phyloP scores from a whole-genome alignment of 192 early-diverging fungal genomes.

The Geranomyces variabilis region DNA sequence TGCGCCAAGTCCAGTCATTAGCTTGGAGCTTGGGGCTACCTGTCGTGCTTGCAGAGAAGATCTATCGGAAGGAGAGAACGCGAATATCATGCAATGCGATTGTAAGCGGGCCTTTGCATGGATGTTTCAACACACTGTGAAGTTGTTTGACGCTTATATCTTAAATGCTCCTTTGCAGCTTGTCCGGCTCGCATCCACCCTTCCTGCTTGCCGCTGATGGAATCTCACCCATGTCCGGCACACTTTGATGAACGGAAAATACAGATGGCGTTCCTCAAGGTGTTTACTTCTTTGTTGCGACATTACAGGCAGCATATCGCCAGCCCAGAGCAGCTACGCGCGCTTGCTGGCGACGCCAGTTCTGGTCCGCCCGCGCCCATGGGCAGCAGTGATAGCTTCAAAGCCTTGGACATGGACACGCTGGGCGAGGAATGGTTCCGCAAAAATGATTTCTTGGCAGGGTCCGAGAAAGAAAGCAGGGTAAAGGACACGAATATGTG shows the following conservation, averaged over 20 bases:
- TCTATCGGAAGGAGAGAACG: constrained; percentile 13
- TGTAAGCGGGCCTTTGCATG: too few species aligned
- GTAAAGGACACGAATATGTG: constrained; percentile 24
- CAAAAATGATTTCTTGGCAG: constrained; percentile 63
- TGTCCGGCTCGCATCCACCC: constrained; percentile 58
- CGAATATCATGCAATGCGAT: constrained; percentile 40
- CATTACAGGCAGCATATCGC: constrained; percentile 68
- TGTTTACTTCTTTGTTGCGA: constrained; percentile 76
- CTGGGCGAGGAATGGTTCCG: constrained; percentile 57
- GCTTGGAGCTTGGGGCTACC: constrained; percentile 26
- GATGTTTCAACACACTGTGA: too few species aligned
- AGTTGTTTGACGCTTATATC: too few species aligned
- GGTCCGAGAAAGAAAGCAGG: constrained; percentile 56
- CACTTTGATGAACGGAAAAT: constrained; percentile 73
- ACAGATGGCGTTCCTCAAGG: constrained; percentile 66
- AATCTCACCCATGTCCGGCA: constrained; percentile 56
- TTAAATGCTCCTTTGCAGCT: constrained; percentile 33
- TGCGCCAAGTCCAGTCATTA: constrained; percentile 14
- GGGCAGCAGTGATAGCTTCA: constrained; percentile 11
- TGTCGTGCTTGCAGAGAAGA: constrained; percentile 42
- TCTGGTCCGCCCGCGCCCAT: constrained; percentile 1
- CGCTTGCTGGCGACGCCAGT: constrained; percentile 10
- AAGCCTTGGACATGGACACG: constrained; percentile 39
- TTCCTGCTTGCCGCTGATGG: constrained; percentile 45
- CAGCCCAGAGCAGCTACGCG: constrained; percentile 36